phyloP scores from a whole-genome alignment of 108 stramenopile genomes.

The Parietichytrium sp. region DNA sequence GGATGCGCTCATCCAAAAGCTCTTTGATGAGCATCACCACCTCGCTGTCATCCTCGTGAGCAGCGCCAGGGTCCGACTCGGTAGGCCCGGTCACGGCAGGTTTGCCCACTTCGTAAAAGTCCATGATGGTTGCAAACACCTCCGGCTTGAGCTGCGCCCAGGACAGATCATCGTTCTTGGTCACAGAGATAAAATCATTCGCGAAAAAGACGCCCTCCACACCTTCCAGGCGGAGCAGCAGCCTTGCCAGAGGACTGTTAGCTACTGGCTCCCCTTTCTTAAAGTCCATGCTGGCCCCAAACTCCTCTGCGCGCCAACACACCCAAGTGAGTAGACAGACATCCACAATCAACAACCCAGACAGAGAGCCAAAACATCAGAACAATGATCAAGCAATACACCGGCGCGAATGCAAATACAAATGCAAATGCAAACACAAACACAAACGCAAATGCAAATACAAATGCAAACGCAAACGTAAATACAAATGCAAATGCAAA shows the following conservation, averaged over 20 bases:
- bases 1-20: conserved; percentile 88
- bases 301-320: too few relatives aligned
- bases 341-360: too few relatives aligned
- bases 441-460: too few relatives aligned
- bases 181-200: conserved; percentile 88
- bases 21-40: conserved; percentile 99
- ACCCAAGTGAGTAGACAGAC: too few relatives aligned
- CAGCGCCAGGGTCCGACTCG: conserved; percentile 74
- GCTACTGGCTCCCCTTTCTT: conserved; percentile 11
- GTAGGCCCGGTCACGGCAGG: conserved; percentile 61
- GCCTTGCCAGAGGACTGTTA: conserved; percentile 78
- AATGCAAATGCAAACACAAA: too few relatives aligned
- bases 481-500: conserved; percentile 46
- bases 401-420: too few relatives aligned
- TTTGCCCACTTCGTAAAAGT: conserved; percentile 75
- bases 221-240: conserved; percentile 76
- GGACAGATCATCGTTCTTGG: conserved; percentile 76
- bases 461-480: too few relatives aligned
- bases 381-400: too few relatives aligned
- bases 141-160: conserved; percentile 83
- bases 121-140: conserved; percentile 86
- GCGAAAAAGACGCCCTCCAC: conserved; percentile 91
- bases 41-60: conserved; percentile 89
- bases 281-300: conserved; percentile 66
- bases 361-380: too few relatives aligned